A percentile compares a stretch with the other conserved stretches of the same genome.
phyloP scores from a whole-genome alignment of 108 stramenopile genomes.

The Chaetoceros tenuissimus region DNA sequence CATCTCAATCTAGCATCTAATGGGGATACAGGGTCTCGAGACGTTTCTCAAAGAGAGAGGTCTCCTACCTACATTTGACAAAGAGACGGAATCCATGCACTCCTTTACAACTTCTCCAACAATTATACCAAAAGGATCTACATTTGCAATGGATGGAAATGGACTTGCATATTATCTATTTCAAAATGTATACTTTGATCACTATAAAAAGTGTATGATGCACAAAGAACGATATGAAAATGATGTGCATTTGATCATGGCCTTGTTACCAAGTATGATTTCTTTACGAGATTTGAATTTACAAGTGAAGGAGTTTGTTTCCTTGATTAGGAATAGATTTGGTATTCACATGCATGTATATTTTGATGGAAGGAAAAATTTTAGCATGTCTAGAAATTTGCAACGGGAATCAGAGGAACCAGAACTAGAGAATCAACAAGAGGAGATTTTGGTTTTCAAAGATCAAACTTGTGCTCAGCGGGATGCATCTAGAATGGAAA shows the following conservation, averaged over 20 bases:
- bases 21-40: neutral
- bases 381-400: no score
- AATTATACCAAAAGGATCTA: constrained; percentile 22
- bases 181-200: constrained; percentile 34
- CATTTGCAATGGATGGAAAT: constrained; percentile 54
- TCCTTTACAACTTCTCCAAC: neutral
- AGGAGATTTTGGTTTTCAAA: constrained; percentile 33
- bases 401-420: no score
- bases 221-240: no score
- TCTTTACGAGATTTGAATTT: constrained; percentile 32
- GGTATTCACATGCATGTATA: constrained; percentile 25
- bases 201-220: constrained; percentile 10
- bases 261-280: constrained; percentile 35
- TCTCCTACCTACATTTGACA: neutral
- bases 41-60: neutral
- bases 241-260: neutral
- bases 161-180: constrained; percentile 49
- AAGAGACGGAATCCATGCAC: neutral
- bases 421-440: constrained; percentile 19
- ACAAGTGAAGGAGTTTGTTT: constrained; percentile 30
- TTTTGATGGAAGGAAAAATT: constrained; percentile 71
- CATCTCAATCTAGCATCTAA: no score
- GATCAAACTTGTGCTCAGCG: constrained; percentile 13
- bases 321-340: constrained; percentile 9
- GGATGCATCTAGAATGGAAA: constrained; percentile 9